Conservation (phyloP, 768 basidiomycete species). For the Gelatoporia subvermispora region DNA sequence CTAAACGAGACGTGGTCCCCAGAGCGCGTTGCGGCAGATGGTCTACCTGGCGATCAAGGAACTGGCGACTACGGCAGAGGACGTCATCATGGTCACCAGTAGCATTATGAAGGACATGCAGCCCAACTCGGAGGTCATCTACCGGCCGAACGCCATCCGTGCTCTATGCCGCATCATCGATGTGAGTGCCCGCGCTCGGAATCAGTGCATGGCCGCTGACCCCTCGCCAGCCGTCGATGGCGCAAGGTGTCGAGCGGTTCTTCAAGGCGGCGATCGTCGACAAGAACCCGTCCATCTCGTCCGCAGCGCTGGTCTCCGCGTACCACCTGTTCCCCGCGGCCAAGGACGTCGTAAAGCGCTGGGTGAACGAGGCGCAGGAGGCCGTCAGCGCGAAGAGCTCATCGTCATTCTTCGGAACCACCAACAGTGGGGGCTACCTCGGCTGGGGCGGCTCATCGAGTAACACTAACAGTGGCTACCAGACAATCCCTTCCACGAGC, state of each 20-base stretch:
- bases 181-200: slow-evolving; percentile 50
- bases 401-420: slow-evolving; percentile 57
- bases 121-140: slow-evolving; percentile 96
- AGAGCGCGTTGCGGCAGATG: slow-evolving; percentile 95
- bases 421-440: slow-evolving; percentile 54
- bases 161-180: slow-evolving; percentile 96
- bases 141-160: slow-evolving; percentile 95
- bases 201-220: background rate
- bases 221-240: slow-evolving; percentile 82
- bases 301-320: slow-evolving; percentile 93
- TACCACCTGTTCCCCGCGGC: slow-evolving; percentile 94
- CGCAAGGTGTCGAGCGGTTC: slow-evolving; percentile 97
- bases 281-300: slow-evolving; percentile 90
- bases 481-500: slow-evolving; percentile 83
- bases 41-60: slow-evolving; percentile 99
- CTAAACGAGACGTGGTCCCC: slow-evolving; percentile 7
- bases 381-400: slow-evolving; percentile 87
- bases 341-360: slow-evolving; percentile 94
- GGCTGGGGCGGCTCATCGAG: slow-evolving; percentile 63
- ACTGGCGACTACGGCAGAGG: slow-evolving; percentile 90
- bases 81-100: slow-evolving; percentile 99
- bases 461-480: slow-evolving; percentile 50
- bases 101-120: slow-evolving; percentile 99
- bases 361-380: slow-evolving; percentile 99
- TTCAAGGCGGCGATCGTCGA: slow-evolving; percentile 99